Base-by-base conservation (phyloP, 805 yeast genomes). In the Wickerhamomyces hampshirensis region DNA sequence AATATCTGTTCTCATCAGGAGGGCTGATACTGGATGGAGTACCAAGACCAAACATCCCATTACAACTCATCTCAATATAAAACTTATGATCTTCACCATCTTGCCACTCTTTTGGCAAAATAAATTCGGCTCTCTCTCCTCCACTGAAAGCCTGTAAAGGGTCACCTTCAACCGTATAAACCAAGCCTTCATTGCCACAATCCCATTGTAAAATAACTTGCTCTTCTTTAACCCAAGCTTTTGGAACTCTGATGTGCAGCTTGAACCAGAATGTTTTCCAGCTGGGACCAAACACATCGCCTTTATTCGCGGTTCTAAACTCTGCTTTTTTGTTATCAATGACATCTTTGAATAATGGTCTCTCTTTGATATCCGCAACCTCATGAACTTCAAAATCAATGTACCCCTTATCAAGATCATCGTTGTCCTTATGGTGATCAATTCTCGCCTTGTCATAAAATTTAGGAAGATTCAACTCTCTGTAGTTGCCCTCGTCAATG, bases 251-350 rank as follows among this genome's bases (percentile, higher is more conserved):
- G 39, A 85, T 60, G 11, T 69, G 61, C 15, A 91, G 63, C 47
- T 77, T 73, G 61, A 93, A 87, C 98, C 98, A 91, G 46, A 87
- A 94, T 1, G 98, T 84, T 40, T 91, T 81, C 98, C 98, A 91
- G 11, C 94, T 83, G 4, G 98, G 98, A 0, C 98, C 97, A 57
- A 84, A 87, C 7, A 68, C 62, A 47, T 84, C 80, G 16, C 93
- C 94, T 46, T 77, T 78, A 11, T 60, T 57, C n/a, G 85, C 81
- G 17, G 66, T 63, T 46, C 69, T 63, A 69, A 77, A 77, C 16
- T 70, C 65, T 3, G 44, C 39, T 5, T 38, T 31, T 12, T 40
- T 32, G 24, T 11, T 21, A 9, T 31, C 41, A 23, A 53, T 46
- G 23, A 68, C 54, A 4, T 53, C 51, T 16, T 58, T 65, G 46